These are phyloP conservation scores for Diophrys appendiculata DNA, from an alignment of 73 alveolate species.

Conservation along the genomic window DNA sequence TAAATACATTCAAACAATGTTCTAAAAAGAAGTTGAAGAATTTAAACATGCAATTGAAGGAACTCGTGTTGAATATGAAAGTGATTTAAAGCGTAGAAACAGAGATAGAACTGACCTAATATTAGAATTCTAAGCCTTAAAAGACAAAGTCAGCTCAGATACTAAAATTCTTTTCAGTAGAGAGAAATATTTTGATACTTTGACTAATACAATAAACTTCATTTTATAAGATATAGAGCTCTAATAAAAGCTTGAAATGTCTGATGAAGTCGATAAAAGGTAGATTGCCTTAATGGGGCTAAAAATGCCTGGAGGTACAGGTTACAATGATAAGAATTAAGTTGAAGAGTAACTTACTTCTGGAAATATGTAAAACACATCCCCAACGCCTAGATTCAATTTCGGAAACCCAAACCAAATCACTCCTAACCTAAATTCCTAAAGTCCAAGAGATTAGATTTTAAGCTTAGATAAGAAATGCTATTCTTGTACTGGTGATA, in stretches of 20 bases:
- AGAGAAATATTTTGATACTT: not conserved
- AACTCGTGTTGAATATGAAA: not conserved
- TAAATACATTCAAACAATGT: too few species aligned
- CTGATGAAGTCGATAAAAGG: not conserved
- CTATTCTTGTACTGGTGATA: slow-evolving; percentile 1
- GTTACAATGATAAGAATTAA: not conserved
- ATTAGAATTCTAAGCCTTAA: not conserved
- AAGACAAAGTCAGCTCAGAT: not conserved
- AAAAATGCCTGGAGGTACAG: not conserved
- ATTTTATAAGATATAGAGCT: not conserved
- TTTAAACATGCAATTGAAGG: not conserved
- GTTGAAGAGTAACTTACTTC: too few species aligned
- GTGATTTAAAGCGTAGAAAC: not conserved
- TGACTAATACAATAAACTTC: not conserved
- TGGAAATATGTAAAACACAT: too few species aligned
- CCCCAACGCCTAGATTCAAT: too few species aligned
- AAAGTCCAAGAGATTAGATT: too few species aligned
- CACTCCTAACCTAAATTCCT: too few species aligned
- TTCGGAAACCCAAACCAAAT: too few species aligned
- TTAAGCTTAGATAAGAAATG: slow-evolving; percentile 21
- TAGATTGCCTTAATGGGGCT: not conserved
- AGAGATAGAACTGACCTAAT: not conserved
- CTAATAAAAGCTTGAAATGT: not conserved
- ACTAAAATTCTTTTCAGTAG: not conserved
- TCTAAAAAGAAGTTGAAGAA: too few species aligned